These are phyloP conservation scores for Candida sphagnicola DNA, from an alignment of 805 yeast genomes.

Conservation along the genomic window DNA sequence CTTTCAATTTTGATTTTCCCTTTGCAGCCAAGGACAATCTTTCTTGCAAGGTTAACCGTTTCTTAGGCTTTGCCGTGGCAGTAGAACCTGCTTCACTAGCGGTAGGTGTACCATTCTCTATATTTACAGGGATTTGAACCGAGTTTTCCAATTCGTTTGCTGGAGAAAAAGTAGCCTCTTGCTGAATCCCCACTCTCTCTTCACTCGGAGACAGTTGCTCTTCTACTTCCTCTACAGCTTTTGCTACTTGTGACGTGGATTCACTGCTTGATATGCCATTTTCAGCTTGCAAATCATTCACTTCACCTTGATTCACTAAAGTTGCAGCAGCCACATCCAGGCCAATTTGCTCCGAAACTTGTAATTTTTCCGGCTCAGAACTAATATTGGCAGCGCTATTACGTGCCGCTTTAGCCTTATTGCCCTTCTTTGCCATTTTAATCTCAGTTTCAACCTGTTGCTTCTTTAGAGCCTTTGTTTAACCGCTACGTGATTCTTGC, in stretches of 20 bases:
- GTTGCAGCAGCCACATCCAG: too few species aligned
- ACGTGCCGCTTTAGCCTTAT: background rate
- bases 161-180: background rate
- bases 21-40: constrained; percentile 80
- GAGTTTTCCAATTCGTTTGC: background rate
- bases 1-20: constrained; percentile 27
- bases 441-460: too few species aligned
- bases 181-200: too few species aligned
- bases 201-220: too few species aligned
- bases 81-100: background rate
- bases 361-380: background rate
- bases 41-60: constrained; percentile 76
- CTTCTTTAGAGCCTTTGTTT: too few species aligned
- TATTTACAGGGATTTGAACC: background rate
- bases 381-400: background rate
- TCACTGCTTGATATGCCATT: too few species aligned
- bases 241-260: too few species aligned
- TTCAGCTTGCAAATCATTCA: too few species aligned
- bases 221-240: too few species aligned
- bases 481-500: too few species aligned
- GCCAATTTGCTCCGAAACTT: too few species aligned
- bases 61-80: constrained; percentile 25
- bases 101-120: background rate
- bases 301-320: too few species aligned
- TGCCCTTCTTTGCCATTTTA: background rate